A percentile compares a stretch with the other conserved stretches of the same genome.
phyloP scores from a whole-genome alignment of 2,329 filamentous ascomycete genomes.

The Purpureocillium lavendulum region DNA sequence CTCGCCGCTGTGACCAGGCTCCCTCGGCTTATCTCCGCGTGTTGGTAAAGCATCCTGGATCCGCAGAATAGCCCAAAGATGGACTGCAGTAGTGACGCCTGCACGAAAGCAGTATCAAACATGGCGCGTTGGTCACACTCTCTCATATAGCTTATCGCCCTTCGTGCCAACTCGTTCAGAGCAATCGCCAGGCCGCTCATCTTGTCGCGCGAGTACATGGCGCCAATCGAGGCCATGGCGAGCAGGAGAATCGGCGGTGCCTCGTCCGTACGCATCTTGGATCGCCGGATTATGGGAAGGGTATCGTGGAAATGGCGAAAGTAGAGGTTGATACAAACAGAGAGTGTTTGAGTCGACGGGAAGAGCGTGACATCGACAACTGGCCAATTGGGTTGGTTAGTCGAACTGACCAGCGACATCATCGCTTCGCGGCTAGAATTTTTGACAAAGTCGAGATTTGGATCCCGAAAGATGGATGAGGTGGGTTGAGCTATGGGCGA shows the following conservation, averaged over 20 bases:
- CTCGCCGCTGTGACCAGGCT: constrained; percentile 3
- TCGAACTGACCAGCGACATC: constrained; percentile 1
- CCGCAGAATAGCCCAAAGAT: constrained; percentile 5
- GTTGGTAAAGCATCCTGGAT: constrained; percentile 4
- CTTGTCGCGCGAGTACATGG: constrained; percentile 2
- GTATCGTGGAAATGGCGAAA: constrained; percentile 4
- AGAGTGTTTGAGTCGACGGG: constrained; percentile 1
- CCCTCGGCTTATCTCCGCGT: constrained; percentile 3
- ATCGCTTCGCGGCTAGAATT: constrained; percentile 1
- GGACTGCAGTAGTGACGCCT: constrained; percentile 3
- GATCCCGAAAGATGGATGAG: constrained; percentile 1
- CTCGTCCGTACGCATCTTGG: not conserved
- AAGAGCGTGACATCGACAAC: constrained; percentile 1
- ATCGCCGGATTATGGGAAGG: constrained; percentile 1
- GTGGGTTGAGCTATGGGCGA: not conserved
- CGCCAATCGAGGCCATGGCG: constrained; percentile 4
- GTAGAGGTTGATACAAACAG: constrained; percentile 4
- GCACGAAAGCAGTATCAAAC: constrained; percentile 1
- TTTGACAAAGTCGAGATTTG: not conserved
- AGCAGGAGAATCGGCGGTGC: constrained; percentile 3
- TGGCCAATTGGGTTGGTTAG: constrained; percentile 1
- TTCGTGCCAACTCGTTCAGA: constrained; percentile 2
- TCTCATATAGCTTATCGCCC: constrained; percentile 1
- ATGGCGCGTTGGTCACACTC: not conserved
- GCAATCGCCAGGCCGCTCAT: constrained; percentile 1